Evolutionary conservation across 1,284 basidiomycete species (phyloP).

Genomic region (Cystobasidium pallidum): DNA sequence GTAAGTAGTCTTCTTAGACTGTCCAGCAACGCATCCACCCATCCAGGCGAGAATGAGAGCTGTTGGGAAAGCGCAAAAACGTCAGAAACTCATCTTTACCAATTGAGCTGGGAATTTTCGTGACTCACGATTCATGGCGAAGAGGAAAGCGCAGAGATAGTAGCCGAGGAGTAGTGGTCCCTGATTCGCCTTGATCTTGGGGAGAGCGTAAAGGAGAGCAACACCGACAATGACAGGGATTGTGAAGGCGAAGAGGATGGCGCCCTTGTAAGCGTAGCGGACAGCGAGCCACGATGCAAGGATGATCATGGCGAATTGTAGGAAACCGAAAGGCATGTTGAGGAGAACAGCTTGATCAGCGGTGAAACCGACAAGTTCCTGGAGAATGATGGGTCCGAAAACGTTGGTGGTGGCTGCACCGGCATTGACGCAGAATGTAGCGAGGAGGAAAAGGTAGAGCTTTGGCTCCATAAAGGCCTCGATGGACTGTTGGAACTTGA

Average conservation of each 20-base stretch:
- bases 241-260: conserved; percentile 39
- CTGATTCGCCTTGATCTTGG: conserved; percentile 45
- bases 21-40: conserved; percentile 58
- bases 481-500: conserved; percentile 56
- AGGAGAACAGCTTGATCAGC: conserved; percentile 54
- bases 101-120: not conserved
- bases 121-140: conserved; percentile 50
- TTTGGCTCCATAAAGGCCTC: conserved; percentile 57
- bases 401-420: conserved; percentile 45
- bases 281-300: conserved; percentile 35
- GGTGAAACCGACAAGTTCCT: conserved; percentile 54
- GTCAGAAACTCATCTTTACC: not conserved
- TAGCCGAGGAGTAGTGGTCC: conserved; percentile 56
- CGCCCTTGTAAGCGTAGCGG: conserved; percentile 23
- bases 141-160: conserved; percentile 58
- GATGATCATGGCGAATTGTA: conserved; percentile 42
- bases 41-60: conserved; percentile 58
- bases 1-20: conserved; percentile 58
- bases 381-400: conserved; percentile 55
- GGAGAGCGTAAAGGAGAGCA: conserved; percentile 54
- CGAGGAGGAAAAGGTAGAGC: conserved; percentile 55
- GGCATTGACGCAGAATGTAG: conserved; percentile 48
- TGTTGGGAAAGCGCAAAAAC: conserved; percentile 50
- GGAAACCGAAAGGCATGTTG: conserved; percentile 58
- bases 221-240: conserved; percentile 54